These are phyloP conservation scores for Claviceps sorghi DNA, from an alignment of 2,329 filamentous ascomycete species.

Conservation along the genomic window DNA sequence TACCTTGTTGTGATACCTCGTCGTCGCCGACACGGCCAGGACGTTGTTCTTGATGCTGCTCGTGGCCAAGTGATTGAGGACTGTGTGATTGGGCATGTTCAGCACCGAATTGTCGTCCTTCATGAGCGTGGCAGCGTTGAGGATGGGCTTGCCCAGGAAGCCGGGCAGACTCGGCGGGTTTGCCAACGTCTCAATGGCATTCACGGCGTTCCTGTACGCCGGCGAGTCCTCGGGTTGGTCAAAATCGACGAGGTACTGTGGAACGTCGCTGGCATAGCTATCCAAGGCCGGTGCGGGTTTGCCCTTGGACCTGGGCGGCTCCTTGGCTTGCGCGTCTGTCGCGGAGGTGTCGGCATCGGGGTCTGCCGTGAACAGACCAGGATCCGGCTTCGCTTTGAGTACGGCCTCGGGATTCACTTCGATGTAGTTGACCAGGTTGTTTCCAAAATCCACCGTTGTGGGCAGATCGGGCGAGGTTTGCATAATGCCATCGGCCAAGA, in stretches of 20 bases:
- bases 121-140: slow-evolving; percentile 81
- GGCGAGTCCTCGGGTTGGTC: slow-evolving; percentile 70
- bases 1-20: slow-evolving; percentile 93
- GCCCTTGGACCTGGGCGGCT: slow-evolving; percentile 31
- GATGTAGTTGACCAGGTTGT: slow-evolving; percentile 96
- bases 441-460: slow-evolving; percentile 93
- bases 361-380: slow-evolving; percentile 7
- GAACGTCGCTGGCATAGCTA: slow-evolving; percentile 59
- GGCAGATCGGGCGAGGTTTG: slow-evolving; percentile 73
- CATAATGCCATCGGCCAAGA: slow-evolving; percentile 90
- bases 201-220: slow-evolving; percentile 58
- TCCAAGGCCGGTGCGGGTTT: slow-evolving; percentile 41
- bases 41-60: slow-evolving; percentile 97
- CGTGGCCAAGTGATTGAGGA: slow-evolving; percentile 89
- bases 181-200: slow-evolving; percentile 64
- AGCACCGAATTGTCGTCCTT: slow-evolving; percentile 97
- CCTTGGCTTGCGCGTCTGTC: slow-evolving; percentile 19
- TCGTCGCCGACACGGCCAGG: slow-evolving; percentile 87
- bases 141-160: slow-evolving; percentile 84
- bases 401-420: slow-evolving; percentile 67
- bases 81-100: slow-evolving; percentile 93
- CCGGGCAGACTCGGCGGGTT: slow-evolving; percentile 74
- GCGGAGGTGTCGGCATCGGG: slow-evolving; percentile 2
- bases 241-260: slow-evolving; percentile 72
- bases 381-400: slow-evolving; percentile 15